Conservation (phyloP, 495 filamentous ascomycete genomes). For the Neurospora sp. region DNA sequence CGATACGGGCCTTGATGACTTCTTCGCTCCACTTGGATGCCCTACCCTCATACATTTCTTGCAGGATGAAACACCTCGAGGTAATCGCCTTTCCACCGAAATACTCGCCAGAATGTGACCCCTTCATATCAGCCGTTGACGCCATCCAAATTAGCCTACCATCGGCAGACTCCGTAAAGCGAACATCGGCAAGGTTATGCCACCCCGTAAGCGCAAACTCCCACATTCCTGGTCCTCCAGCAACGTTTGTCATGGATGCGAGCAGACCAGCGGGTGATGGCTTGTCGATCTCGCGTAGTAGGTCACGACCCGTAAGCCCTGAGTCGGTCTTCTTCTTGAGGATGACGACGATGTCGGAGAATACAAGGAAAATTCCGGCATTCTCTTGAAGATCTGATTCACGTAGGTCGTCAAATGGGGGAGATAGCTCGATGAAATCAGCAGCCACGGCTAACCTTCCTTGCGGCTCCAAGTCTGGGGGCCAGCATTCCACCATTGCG, state of each 20-base stretch:
- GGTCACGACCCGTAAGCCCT: constrained; percentile 59
- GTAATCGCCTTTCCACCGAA: constrained; percentile 41
- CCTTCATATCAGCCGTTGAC: constrained; percentile 47
- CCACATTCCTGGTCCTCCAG: constrained; percentile 37
- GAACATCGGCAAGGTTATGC: constrained; percentile 57
- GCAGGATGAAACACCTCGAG: constrained; percentile 53
- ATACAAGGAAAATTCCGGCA: constrained; percentile 68
- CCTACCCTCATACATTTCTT: constrained; percentile 70
- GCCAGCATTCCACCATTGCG: constrained; percentile 73
- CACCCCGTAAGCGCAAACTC: constrained; percentile 69
- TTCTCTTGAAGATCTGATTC: constrained; percentile 24
- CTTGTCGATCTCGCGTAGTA: constrained; percentile 76
- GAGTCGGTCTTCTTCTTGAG: constrained; percentile 54
- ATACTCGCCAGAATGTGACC: constrained; percentile 33
- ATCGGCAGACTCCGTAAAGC: constrained; percentile 67
- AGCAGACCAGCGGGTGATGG: constrained; percentile 49
- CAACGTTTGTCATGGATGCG: constrained; percentile 45
- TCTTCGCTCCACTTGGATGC: constrained; percentile 75
- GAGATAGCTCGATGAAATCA: constrained; percentile 66
- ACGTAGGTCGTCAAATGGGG: constrained; percentile 48
- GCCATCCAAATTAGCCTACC: constrained; percentile 65
- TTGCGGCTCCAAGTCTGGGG: constrained; percentile 54
- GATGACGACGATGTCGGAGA: constrained; percentile 71
- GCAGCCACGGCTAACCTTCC: constrained; percentile 78
- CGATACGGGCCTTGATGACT: constrained; percentile 73